These are phyloP conservation scores for Sarocladium kiliense DNA, from an alignment of 2,329 filamentous ascomycete species.

Conservation along the genomic window DNA sequence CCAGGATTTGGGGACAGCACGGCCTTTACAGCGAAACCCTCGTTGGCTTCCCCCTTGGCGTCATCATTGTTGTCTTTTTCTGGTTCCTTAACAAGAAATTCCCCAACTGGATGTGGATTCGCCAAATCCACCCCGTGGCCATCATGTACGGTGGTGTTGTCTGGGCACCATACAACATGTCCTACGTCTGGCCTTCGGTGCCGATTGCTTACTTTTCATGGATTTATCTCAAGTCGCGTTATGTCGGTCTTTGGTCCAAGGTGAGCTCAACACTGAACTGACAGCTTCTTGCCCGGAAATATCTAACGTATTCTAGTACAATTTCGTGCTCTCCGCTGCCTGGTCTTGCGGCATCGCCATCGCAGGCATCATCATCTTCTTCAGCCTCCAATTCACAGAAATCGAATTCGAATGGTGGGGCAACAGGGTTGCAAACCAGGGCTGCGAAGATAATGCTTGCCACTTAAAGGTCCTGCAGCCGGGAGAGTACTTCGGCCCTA, in stretches of 20 bases:
- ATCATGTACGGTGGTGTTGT: constrained; percentile 41
- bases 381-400: constrained; percentile 41
- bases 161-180: constrained; percentile 46
- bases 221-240: constrained; percentile 45
- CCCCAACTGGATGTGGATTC: constrained; percentile 31
- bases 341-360: constrained; percentile 47
- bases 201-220: constrained; percentile 47
- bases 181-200: constrained; percentile 47
- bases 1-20: constrained; percentile 42
- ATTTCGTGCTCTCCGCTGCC: constrained; percentile 47
- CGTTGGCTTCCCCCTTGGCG: constrained; percentile 45
- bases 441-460: constrained; percentile 37
- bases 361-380: constrained; percentile 48
- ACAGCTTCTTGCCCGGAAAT: background rate
- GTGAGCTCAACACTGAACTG: constrained; percentile 21
- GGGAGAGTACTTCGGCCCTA: constrained; percentile 34
- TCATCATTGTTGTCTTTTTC: constrained; percentile 37
- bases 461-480: constrained; percentile 25
- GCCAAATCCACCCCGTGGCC: constrained; percentile 44
- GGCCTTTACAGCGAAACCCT: constrained; percentile 44
- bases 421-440: constrained; percentile 34
- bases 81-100: constrained; percentile 33
- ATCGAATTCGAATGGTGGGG: constrained; percentile 44
- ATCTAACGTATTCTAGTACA: constrained; percentile 32
- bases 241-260: constrained; percentile 47